Conservation (phyloP, 345 rosid genomes). For the Gossypium anomalum region DNA sequence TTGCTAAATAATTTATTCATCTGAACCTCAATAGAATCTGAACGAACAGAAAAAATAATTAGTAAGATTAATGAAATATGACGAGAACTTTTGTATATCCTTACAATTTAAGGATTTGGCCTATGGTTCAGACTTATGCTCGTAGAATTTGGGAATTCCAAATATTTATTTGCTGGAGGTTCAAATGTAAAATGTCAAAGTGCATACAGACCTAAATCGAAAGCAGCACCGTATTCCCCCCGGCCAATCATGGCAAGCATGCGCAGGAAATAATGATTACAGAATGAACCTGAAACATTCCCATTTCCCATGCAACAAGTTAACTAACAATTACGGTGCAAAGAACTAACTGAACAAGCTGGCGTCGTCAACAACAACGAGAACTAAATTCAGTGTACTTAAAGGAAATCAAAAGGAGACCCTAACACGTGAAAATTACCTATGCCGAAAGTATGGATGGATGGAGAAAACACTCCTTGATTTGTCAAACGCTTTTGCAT, state of each 20-base stretch:
- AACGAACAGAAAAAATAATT: constrained; percentile 1
- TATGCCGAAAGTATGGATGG: not conserved
- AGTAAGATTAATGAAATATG: not conserved
- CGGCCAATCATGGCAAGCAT: constrained; percentile 67
- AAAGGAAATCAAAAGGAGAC: not conserved
- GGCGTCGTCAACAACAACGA: not conserved
- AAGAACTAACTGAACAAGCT: not conserved
- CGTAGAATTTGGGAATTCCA: not conserved
- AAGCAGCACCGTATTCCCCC: constrained; percentile 70
- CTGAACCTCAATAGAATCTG: constrained; percentile 61
- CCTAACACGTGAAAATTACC: not conserved
- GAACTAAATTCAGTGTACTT: not conserved
- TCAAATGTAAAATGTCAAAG: not conserved
- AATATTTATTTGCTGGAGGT: not conserved
- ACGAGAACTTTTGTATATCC: not conserved
- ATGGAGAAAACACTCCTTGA: not conserved
- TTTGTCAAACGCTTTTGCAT: not conserved
- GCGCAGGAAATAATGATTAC: constrained; percentile 85
- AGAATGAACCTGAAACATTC: constrained; percentile 62
- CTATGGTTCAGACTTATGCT: not conserved
- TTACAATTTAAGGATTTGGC: not conserved
- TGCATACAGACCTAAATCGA: constrained; percentile 45
- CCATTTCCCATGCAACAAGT: constrained; percentile 15
- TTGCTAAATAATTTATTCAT: constrained; percentile 46
- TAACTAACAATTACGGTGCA: not conserved